Base-by-base conservation (phyloP, 306 rosid species). In the Trichosanthes cucumerina region DNA sequence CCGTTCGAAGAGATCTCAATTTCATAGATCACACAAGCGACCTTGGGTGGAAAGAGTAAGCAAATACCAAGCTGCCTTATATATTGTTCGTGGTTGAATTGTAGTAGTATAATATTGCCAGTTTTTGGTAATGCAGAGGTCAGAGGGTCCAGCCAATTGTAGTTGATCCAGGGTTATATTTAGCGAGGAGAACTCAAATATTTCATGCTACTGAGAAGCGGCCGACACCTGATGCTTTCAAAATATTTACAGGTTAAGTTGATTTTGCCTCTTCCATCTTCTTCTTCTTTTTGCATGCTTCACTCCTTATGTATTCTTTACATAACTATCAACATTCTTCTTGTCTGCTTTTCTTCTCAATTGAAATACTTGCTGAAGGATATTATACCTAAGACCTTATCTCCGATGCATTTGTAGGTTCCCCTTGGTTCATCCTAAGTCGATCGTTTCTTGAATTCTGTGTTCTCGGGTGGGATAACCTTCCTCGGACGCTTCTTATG, bases 1-100 rank as follows among this genome's bases (percentile, higher is more conserved):
- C 90, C 18, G 87, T 92, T 21, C 75, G 87, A 60, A 87, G 98
- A 80, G 97, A 90, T 85, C 89, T 90, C 83, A 94, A 88, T 83
- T 92, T 94, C 86, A 85, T 94, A 65, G 96, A 92, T 79, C 95
- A 92, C 83, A 90, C 97, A 2, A 80, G 97, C 60, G 92, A 94
- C 84, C 96, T 90, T 77, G 97, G 93, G 82, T 94, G 98, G 98
- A 94, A 94, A 90, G 96, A 90, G 98, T 94, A 90, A 80, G 88
- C 89, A 75, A 59, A 33, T 26, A 34, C 10, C 54, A 78, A 79
- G 74, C 34, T 57, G 70, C 70, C 41, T 57, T 49, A 28, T 49
- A 28, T 26, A 16, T 52, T n/a, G 44, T 18, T 73, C 58, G 18
- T 49, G 41, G 59, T 72, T 47, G 77, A 26, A 28, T 31, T 31